Base-by-base conservation (phyloP, 352 stramenopile species). In the Pythium folliculosum region DNA sequence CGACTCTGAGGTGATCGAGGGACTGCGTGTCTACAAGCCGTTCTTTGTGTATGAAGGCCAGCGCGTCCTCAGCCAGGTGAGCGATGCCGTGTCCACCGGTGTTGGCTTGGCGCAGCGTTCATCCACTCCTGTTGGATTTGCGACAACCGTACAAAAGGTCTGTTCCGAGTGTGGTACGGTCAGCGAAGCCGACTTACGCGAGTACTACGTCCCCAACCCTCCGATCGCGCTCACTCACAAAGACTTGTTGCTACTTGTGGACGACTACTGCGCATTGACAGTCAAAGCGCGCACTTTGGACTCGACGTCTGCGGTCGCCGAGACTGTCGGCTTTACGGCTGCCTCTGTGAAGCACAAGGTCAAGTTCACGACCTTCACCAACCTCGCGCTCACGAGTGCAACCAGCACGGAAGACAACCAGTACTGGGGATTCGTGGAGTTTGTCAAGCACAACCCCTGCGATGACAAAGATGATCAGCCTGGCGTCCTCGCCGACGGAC, bases 11-110 rank as follows among this genome's bases (percentile, higher is more conserved):
- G 80, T 95, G 4, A 64, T 95, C 19, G 77, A 91, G 63, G 87
- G 87, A 5, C 76, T 92, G 48, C 80, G 82, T 14, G 82, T 92
- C 62, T 90, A 92, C 70, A 95, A 95, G 66, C 77, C 66, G 27
- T 92, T 94, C 58, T 91, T 89, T 57, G 84, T 95, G 61, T 93
- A 92, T 67, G 69, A 83, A 64, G 84, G 84, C 37, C 62, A 63
- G 49, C 81, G 82, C 9, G 52, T 74, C 9, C 6, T 68, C 5
- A 52, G 44, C 13, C 69, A 67, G 5, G 75, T 90, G 23, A 83
- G 35, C 17, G 82, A 88, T 38, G 59, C 72, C 0, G 80, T 93
- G 2, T 38, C 32, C 6, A 51, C 75, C 9, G 76, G 84, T 12
- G 65, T 86, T n/a, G 82, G 73, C 12, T 63, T 93, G 0, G 82